Evolutionary conservation across 2,329 filamentous ascomycete species (phyloP).

Genomic region (Westerdykella sp.): DNA sequence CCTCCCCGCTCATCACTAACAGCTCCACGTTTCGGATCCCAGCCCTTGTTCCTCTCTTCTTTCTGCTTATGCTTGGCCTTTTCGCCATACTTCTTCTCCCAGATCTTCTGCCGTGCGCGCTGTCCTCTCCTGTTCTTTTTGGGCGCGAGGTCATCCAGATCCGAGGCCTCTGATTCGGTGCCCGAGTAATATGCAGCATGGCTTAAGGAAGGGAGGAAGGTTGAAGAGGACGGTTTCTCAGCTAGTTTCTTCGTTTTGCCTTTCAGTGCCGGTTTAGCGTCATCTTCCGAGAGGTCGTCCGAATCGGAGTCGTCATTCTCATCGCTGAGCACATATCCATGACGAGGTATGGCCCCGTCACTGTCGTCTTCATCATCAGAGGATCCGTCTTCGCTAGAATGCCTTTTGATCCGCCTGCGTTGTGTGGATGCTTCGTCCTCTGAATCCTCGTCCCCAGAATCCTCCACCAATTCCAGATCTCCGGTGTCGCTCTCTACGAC

Average conservation of each 20-base stretch:
- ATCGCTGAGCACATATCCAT: not conserved
- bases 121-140: slow-evolving; percentile 74
- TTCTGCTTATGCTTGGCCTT: slow-evolving; percentile 61
- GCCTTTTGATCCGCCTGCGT: not conserved
- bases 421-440: slow-evolving; percentile 7
- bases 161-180: slow-evolving; percentile 65
- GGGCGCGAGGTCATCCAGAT: slow-evolving; percentile 46
- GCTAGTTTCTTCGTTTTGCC: slow-evolving; percentile 13
- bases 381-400: not conserved
- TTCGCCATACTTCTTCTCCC: slow-evolving; percentile 72
- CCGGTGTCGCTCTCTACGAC: slow-evolving; percentile 24
- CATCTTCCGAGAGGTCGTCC: not conserved
- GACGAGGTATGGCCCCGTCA: not conserved
- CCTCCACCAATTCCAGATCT: slow-evolving; percentile 13
- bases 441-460: slow-evolving; percentile 14
- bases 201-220: slow-evolving; percentile 69
- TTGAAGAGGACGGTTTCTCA: slow-evolving; percentile 40
- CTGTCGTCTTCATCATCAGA: not conserved
- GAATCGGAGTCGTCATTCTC: not conserved
- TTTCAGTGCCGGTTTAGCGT: slow-evolving; percentile 3
- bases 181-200: slow-evolving; percentile 73
- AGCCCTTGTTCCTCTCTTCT: slow-evolving; percentile 46
- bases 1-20: slow-evolving; percentile 22
- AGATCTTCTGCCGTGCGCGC: slow-evolving; percentile 68
- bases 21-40: slow-evolving; percentile 56